Conservation (phyloP, 306 rosid genomes). For the Casuarina equisetifolia region DNA sequence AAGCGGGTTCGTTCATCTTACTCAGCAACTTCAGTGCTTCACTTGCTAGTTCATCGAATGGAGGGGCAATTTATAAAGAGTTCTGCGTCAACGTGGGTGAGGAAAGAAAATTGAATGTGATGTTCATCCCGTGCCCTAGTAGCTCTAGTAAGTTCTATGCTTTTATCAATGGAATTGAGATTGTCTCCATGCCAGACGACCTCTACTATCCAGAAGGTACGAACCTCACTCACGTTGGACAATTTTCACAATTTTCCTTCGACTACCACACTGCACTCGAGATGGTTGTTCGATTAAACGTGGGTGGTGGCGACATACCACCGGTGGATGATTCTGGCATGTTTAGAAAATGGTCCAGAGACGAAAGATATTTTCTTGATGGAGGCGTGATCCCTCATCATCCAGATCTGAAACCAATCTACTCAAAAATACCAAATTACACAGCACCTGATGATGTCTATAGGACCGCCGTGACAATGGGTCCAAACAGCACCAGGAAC, state of each 20-base stretch:
- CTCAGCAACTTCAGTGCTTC: constrained; percentile 14
- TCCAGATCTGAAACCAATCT: background rate
- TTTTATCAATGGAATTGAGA: constrained; percentile 46
- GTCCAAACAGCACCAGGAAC: background rate
- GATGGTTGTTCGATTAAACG: constrained; percentile 34
- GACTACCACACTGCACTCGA: constrained; percentile 33
- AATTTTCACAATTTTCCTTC: background rate
- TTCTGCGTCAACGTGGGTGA: constrained; percentile 31
- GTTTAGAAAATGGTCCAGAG: constrained; percentile 36
- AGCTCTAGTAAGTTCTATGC: constrained; percentile 26
- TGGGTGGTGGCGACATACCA: constrained; percentile 35
- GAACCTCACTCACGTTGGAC: background rate
- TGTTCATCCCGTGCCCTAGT: constrained; percentile 24
- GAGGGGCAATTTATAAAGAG: constrained; percentile 21
- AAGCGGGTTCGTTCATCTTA: constrained; percentile 35
- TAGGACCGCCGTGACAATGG: constrained; percentile 7
- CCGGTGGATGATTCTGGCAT: constrained; percentile 30
- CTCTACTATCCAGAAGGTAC: constrained; percentile 5
- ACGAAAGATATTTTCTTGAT: background rate
- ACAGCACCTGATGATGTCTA: constrained; percentile 34
- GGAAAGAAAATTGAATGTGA: constrained; percentile 27
- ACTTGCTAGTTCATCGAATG: background rate
- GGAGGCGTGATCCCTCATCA: background rate
- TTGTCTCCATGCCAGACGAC: constrained; percentile 42
- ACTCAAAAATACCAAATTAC: constrained; percentile 17